A percentile compares a stretch with the other conserved stretches of the same genome.
phyloP scores from a whole-genome alignment of 148 eudicot species.

The Euryodendron excelsum region DNA sequence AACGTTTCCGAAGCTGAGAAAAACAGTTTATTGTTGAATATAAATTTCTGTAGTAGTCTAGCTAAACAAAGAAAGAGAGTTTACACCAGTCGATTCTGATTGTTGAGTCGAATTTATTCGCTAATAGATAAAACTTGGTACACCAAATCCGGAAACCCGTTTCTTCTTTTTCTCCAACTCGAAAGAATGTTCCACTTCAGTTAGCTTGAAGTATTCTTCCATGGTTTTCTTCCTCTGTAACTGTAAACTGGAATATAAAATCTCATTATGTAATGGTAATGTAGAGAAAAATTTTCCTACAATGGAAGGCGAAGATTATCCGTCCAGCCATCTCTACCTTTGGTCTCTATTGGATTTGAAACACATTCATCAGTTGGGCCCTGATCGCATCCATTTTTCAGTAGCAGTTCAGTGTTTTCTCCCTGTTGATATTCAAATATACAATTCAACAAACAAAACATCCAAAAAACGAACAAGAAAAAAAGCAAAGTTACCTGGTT shows the following conservation, averaged over 20 bases:
- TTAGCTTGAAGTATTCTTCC: conserved; percentile 66
- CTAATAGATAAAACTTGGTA: background rate
- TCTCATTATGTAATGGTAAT: background rate
- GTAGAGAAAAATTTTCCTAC: too few species aligned
- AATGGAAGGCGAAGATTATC: too few species aligned
- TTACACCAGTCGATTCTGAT: background rate
- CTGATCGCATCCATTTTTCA: background rate
- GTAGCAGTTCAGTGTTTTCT: background rate
- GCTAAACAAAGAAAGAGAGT: background rate
- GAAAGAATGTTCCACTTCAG: conserved; percentile 24
- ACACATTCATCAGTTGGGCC: background rate
- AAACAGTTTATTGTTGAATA: background rate
- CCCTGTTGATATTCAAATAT: background rate
- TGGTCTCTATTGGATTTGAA: background rate
- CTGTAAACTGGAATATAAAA: conserved; percentile 31
- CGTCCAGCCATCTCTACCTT: too few species aligned
- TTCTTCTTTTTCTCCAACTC: conserved; percentile 5
- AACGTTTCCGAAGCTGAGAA: background rate
- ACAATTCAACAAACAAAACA: background rate
- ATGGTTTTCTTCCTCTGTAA: conserved; percentile 51
- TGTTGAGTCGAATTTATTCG: background rate
- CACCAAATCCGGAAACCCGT: background rate
- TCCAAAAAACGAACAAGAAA: too few species aligned
- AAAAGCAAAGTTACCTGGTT: conserved; percentile 38
- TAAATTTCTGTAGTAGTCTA: background rate